Percentiles rank a stretch among this genome's conserved stretches.
phyloP scores from a whole-genome alignment of 495 filamentous ascomycete genomes.

The Mytilinidion resinicola region DNA sequence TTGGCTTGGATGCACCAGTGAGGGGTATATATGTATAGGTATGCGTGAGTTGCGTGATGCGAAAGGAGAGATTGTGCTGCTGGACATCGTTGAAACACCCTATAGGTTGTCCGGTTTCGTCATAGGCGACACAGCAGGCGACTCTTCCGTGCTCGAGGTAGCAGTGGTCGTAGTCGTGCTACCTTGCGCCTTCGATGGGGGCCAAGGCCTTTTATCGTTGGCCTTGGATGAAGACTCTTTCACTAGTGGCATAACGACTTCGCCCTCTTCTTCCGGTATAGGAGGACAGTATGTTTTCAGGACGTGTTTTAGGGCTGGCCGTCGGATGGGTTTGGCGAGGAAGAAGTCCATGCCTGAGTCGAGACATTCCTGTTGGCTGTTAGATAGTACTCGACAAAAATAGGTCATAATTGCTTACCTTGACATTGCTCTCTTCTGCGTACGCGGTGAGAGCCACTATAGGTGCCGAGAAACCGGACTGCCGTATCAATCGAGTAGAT shows the following conservation, averaged over 20 bases:
- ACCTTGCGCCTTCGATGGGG: background rate
- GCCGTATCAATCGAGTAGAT: conserved; percentile 77
- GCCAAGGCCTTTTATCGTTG: background rate
- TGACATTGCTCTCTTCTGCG: conserved; percentile 81
- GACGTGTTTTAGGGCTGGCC: conserved; percentile 78
- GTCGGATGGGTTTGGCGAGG: conserved; percentile 70
- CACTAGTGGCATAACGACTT: conserved; percentile 1
- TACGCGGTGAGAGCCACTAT: conserved; percentile 92
- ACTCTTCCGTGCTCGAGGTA: conserved; percentile 1
- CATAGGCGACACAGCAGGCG: conserved; percentile 22
- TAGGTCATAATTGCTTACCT: conserved; percentile 28
- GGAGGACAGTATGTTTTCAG: conserved; percentile 60
- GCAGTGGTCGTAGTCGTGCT: background rate
- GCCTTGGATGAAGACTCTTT: conserved; percentile 1
- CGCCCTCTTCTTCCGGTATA: conserved; percentile 43
- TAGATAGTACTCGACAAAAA: background rate
- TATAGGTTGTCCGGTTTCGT: conserved; percentile 1
- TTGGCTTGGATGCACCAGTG: too few species aligned
- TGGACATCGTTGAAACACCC: too few species aligned
- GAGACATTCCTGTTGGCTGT: conserved; percentile 27
- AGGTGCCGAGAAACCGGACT: conserved; percentile 80
- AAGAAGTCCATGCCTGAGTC: conserved; percentile 48
- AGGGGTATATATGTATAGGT: too few species aligned
- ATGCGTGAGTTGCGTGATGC: too few species aligned
- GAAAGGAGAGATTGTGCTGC: too few species aligned